phyloP scores from a whole-genome alignment of 2,329 filamentous ascomycete genomes.

The Diaporthe destruens region DNA sequence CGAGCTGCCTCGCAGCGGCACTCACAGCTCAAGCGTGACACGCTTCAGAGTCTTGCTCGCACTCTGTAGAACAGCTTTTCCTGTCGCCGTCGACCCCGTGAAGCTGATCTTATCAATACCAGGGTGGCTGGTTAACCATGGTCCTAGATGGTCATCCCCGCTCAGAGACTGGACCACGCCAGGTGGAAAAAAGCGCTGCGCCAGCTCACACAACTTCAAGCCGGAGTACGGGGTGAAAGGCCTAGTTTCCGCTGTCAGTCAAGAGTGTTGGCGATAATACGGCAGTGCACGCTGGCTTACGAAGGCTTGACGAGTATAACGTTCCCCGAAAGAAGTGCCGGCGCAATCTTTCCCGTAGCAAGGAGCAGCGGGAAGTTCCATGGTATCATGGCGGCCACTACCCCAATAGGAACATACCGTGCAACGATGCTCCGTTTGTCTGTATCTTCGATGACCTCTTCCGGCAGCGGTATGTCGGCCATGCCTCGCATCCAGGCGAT shows the following conservation, averaged over 20 bases:
- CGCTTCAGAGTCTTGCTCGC: constrained; percentile 59
- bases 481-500: not conserved
- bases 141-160: constrained; percentile 71
- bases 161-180: constrained; percentile 72
- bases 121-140: constrained; percentile 69
- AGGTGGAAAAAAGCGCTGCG: constrained; percentile 67
- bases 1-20: not conserved
- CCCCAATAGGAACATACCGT: not conserved
- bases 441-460: not conserved
- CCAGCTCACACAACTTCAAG: constrained; percentile 71
- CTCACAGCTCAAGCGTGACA: constrained; percentile 54
- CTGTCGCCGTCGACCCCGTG: constrained; percentile 63
- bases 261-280: constrained; percentile 48
- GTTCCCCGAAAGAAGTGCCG: not conserved
- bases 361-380: not conserved
- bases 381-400: not conserved
- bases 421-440: not conserved
- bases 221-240: constrained; percentile 63
- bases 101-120: constrained; percentile 73
- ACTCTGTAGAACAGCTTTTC: constrained; percentile 56
- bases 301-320: not conserved
- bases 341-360: not conserved
- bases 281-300: constrained; percentile 53
- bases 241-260: not conserved
- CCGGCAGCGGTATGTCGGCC: not conserved